These are phyloP conservation scores for Oropetium thomaeum DNA, from an alignment of 176 grass and related monocot genomes.

Conservation along the genomic window DNA sequence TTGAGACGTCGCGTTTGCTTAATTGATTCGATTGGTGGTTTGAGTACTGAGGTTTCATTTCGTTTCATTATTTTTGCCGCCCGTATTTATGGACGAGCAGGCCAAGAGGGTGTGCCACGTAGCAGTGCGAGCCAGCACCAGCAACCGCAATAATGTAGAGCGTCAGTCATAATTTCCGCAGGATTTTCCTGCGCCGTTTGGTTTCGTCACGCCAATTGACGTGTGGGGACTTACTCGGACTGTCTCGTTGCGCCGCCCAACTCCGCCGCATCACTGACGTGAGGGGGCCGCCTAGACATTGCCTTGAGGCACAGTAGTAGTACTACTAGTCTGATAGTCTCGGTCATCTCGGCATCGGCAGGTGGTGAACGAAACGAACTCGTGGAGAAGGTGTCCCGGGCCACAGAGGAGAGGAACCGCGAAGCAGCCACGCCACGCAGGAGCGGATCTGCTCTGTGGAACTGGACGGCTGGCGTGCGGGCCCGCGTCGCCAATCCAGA, in stretches of 20 bases:
- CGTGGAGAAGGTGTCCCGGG: conserved; percentile 19
- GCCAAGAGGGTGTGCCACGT: background rate
- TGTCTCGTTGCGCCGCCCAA: background rate
- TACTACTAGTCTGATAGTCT: background rate
- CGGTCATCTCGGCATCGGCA: background rate
- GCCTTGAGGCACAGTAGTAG: no score
- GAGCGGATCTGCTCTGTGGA: background rate
- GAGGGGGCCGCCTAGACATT: no score
- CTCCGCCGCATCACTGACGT: background rate
- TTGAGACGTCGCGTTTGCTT: background rate
- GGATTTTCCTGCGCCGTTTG: conserved; percentile 1
- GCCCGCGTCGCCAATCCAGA: background rate
- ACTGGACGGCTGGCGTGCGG: background rate
- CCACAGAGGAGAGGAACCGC: background rate
- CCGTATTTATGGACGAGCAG: conserved; percentile 12
- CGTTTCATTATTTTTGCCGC: background rate
- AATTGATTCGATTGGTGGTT: background rate
- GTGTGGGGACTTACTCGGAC: background rate
- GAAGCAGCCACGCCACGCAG: background rate
- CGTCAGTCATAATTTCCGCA: background rate
- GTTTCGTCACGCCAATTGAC: background rate
- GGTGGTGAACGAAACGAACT: background rate
- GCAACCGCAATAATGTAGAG: background rate
- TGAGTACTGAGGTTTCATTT: background rate
- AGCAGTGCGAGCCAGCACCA: background rate